A percentile compares a stretch with the other conserved stretches of the same genome.
Conservation (phyloP, 352 stramenopile genomes). For the Globisporangium middletonii region DNA sequence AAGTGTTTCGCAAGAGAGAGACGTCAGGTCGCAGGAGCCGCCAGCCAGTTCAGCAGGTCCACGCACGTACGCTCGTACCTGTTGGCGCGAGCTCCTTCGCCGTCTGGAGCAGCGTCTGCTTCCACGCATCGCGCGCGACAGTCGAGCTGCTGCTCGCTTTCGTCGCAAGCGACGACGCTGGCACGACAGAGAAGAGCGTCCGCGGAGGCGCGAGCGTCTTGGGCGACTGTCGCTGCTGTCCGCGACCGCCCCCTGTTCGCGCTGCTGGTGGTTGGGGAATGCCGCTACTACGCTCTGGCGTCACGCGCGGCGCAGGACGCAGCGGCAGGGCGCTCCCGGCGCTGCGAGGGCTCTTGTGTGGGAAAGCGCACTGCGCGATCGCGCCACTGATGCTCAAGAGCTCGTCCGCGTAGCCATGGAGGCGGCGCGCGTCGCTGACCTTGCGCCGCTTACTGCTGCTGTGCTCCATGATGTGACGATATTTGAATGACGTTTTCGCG, state of each 20-base stretch:
- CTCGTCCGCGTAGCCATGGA: constrained; percentile 28
- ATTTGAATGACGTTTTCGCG: not conserved
- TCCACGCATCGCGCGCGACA: constrained; percentile 20
- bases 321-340: constrained; percentile 14
- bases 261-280: constrained; percentile 5
- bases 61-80: not conserved
- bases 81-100: constrained; percentile 16
- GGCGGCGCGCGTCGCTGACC: constrained; percentile 15
- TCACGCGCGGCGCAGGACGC: constrained; percentile 2
- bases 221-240: not conserved
- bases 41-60: too few species aligned
- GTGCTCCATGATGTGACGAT: constrained; percentile 5
- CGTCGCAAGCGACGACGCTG: constrained; percentile 18
- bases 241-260: not conserved
- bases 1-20: not conserved
- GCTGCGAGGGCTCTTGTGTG: constrained; percentile 6
- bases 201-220: not conserved
- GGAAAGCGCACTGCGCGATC: constrained; percentile 22
- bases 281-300: not conserved
- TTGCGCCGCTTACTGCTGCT: constrained; percentile 20
- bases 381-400: constrained; percentile 19
- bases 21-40: too few species aligned
- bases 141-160: constrained; percentile 10
- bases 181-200: constrained; percentile 38
- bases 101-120: constrained; percentile 20